Percentiles rank a stretch among this genome's conserved stretches.
Conservation (phyloP, 2,329 filamentous ascomycete genomes). For the Hirsutella minnesotensis region DNA sequence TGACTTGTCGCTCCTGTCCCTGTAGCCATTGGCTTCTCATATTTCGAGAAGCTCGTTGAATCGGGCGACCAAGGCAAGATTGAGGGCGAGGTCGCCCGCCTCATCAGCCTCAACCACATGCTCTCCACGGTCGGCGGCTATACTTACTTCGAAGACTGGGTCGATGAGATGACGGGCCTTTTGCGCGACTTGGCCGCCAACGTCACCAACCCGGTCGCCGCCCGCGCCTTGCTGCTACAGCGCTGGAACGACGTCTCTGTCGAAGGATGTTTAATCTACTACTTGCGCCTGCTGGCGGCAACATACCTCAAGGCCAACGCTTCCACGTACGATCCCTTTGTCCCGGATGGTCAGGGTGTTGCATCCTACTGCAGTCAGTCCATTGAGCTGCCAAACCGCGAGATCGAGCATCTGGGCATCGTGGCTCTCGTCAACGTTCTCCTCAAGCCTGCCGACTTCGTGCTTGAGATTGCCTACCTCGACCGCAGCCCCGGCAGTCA, state of each 20-base stretch:
- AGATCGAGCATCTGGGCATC: conserved; percentile 87
- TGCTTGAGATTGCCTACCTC: conserved; percentile 81
- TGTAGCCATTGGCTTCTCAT: conserved; percentile 82
- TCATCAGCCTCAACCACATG: conserved; percentile 59
- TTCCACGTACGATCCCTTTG: conserved; percentile 59
- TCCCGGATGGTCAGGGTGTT: conserved; percentile 46
- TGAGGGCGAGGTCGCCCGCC: conserved; percentile 57
- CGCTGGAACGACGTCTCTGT: conserved; percentile 62
- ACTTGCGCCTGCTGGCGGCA: conserved; percentile 69
- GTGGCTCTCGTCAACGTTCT: conserved; percentile 66
- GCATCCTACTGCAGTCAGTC: conserved; percentile 56
- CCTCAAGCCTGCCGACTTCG: conserved; percentile 65
- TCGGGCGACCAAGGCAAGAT: conserved; percentile 53
- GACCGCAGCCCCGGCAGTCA: conserved; percentile 71
- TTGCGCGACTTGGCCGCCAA: conserved; percentile 50
- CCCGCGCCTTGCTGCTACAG: conserved; percentile 41
- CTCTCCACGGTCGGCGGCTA: conserved; percentile 64
- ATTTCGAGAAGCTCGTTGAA: conserved; percentile 76
- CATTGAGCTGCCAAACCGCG: conserved; percentile 64
- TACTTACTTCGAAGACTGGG: conserved; percentile 66
- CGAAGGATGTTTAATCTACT: conserved; percentile 73
- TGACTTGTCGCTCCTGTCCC: background rate
- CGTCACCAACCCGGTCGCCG: conserved; percentile 47
- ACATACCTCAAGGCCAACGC: conserved; percentile 72
- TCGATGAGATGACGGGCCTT: conserved; percentile 59